Base-by-base conservation (phyloP, 2,329 filamentous ascomycete species). In the Verticillium nonalfalfae region DNA sequence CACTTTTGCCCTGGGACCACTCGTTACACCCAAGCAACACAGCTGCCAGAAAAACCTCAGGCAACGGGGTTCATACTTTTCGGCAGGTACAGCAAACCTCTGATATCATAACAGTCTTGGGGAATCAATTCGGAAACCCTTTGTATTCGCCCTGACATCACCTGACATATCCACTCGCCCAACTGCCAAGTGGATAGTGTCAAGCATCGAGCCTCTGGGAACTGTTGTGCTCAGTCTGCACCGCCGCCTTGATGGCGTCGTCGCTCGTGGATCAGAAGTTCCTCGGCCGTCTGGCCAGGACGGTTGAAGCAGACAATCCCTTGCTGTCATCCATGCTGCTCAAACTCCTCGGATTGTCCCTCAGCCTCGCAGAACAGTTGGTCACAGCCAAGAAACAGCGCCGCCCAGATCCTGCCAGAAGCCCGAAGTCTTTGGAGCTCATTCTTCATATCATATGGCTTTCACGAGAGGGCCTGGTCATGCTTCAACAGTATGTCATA, bases 181-280 rank as follows among this genome's bases (percentile, higher is more conserved):
- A 9, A 10, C 9, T 9, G 18, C 45, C 21, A 18, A n/a, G n/a
- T 21, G n/a, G 11, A 21, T 52, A 11, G 45, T 13, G 18, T 21
- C 45, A 10, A 11, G n/a, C 6, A 52, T 18, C n/a, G 18, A 52
- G 7, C 26, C 10, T n/a, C 45, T 18, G n/a, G 9, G 11, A 18
- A 10, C 15, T 18, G 10, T 11, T 5, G n/a, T 52, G n/a, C 21
- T 18, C 9, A 4, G 18, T 10, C n/a, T 21, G 15, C 54, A 34
- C 9, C 33, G 31, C 26, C n/a, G 60, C 56, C 69, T 71, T 72
- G 65, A 99, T 98, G 95, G 95, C 95, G 78, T 95, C 93, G 73
- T 95, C 93, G 64, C 92, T 97, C 78, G 92, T 98, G 65, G 95
- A 99, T 75, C 93, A 97, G 79, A 99, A 98, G 79, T 97, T 96